A percentile compares a stretch with the other conserved stretches of the same genome.
Conservation (phyloP, 257 asterid species). For the Linderniella brevidens region DNA sequence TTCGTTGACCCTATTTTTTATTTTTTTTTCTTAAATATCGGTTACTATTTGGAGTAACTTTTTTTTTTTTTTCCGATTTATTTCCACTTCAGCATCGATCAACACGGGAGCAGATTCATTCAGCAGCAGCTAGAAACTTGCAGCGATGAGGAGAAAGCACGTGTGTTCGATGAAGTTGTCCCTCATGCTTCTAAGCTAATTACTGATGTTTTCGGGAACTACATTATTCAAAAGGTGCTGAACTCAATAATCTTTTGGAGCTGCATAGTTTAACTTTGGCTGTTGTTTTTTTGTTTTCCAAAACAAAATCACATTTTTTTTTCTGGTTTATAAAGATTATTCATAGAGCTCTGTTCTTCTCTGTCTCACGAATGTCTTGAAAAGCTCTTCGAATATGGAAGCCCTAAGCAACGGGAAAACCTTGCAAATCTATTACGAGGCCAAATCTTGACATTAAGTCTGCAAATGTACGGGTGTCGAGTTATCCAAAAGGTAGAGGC, state of each 20-base stretch:
- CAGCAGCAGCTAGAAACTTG: slow-evolving; percentile 45
- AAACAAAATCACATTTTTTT: slow-evolving; percentile 3
- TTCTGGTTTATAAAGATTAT: neutral
- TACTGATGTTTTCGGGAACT: slow-evolving; percentile 56
- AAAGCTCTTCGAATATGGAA: slow-evolving; percentile 43
- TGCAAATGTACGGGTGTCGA: slow-evolving; percentile 64
- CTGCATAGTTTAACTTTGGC: slow-evolving; percentile 3
- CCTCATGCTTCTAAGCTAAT: slow-evolving; percentile 40
- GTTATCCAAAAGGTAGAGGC: slow-evolving; percentile 46
- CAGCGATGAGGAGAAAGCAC: slow-evolving; percentile 33
- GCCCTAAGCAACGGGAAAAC: slow-evolving; percentile 28
- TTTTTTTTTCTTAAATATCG: slow-evolving; percentile 3
- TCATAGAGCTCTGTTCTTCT: neutral
- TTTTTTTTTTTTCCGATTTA: slow-evolving; percentile 1
- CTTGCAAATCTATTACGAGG: slow-evolving; percentile 39
- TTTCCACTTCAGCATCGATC: slow-evolving; percentile 30
- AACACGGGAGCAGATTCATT: slow-evolving; percentile 60
- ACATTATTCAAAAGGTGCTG: slow-evolving; percentile 46
- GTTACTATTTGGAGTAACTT: slow-evolving; percentile 1
- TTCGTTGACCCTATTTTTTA: slow-evolving; percentile 4
- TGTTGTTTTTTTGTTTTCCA: neutral
- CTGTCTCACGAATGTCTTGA: neutral
- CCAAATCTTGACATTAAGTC: slow-evolving; percentile 30
- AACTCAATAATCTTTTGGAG: slow-evolving; percentile 1
- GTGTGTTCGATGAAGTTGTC: slow-evolving; percentile 34